These are phyloP conservation scores for Talaromyces albobiverticillius DNA, from an alignment of 2,329 filamentous ascomycete genomes.

Conservation along the genomic window DNA sequence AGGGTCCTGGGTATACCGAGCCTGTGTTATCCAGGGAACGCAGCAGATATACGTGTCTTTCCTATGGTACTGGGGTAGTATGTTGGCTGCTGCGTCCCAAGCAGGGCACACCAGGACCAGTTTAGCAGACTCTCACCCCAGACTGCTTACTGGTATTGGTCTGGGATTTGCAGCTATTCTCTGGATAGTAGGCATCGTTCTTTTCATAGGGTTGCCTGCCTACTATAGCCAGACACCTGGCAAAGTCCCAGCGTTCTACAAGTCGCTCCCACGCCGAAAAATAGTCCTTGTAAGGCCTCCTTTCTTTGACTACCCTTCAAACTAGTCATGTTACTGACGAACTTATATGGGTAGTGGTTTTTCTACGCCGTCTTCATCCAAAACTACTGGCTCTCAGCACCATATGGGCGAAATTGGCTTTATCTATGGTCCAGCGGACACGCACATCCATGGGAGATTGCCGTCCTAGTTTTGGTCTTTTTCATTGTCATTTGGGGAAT, in stretches of 20 bases:
- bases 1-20: constrained; percentile 59
- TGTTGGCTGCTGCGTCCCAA: constrained; percentile 19
- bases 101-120: constrained; percentile 10
- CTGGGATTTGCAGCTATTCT: constrained; percentile 52
- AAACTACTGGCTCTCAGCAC: constrained; percentile 59
- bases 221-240: constrained; percentile 60
- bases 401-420: constrained; percentile 59
- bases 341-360: constrained; percentile 47
- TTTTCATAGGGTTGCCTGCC: constrained; percentile 55
- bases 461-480: constrained; percentile 43
- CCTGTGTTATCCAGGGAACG: constrained; percentile 59
- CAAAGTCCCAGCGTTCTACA: constrained; percentile 57
- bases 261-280: constrained; percentile 53
- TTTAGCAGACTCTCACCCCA: constrained; percentile 17
- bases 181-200: constrained; percentile 47
- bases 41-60: constrained; percentile 60
- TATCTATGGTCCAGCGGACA: constrained; percentile 52
- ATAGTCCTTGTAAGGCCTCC: constrained; percentile 34
- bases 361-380: constrained; percentile 56
- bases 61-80: constrained; percentile 61
- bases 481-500: constrained; percentile 53
- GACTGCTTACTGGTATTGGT: constrained; percentile 20
- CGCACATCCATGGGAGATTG: constrained; percentile 52
- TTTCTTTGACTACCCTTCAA: not conserved
- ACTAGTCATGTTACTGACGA: not conserved